Base-by-base conservation (phyloP, 2,329 filamentous ascomycete species). In the Ophiocordyceps camponoti-saundersi region DNA sequence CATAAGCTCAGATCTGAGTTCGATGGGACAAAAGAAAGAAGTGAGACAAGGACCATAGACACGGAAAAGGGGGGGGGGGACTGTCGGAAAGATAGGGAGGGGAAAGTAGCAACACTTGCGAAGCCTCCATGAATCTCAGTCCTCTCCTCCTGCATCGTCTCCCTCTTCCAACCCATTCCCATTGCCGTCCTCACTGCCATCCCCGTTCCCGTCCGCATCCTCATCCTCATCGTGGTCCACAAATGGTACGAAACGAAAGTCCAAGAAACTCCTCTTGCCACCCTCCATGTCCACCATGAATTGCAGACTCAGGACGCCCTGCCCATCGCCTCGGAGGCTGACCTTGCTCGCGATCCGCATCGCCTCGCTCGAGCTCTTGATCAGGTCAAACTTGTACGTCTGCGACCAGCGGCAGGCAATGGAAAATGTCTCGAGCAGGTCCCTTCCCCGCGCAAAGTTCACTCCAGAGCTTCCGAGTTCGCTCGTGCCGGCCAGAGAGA, bases 341-440 rank as follows among this genome's bases (percentile, higher is more conserved):
- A 96, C 89, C 64, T 96, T 98, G 57, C 77, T 89, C 5, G 89
- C 87, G 36, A 88, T 77, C 43, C 82, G 80, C 90, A 98, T 96
- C n/a, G 92, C 90, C 52, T 90, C 81, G 43, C 79, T 79, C 0
- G 90, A 89, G 53, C 84, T 83, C 61, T 85, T 88, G 59, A 98
- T 72, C 46, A 95, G 75, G 47, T 82, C 75, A 59, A 95, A 96
- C 55, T 86, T 88, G 69, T 93, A 98, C 44, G 75, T 79, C 58
- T 93, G 82, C 26, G 70, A 63, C 73, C 74, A 77, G 42, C 69
- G 66, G 51, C 74, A 65, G 48, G 63, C 56, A 48, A 88, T 80
- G 13, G 73, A 72, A 52, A 88, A 85, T 0, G 82, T 87, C 64
- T 92, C 85, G 20, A 92, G 71, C 40, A 90, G 67, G 46, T 79